These are phyloP conservation scores for Collybiopsis confluens DNA, from an alignment of 768 basidiomycete genomes.

Conservation along the genomic window DNA sequence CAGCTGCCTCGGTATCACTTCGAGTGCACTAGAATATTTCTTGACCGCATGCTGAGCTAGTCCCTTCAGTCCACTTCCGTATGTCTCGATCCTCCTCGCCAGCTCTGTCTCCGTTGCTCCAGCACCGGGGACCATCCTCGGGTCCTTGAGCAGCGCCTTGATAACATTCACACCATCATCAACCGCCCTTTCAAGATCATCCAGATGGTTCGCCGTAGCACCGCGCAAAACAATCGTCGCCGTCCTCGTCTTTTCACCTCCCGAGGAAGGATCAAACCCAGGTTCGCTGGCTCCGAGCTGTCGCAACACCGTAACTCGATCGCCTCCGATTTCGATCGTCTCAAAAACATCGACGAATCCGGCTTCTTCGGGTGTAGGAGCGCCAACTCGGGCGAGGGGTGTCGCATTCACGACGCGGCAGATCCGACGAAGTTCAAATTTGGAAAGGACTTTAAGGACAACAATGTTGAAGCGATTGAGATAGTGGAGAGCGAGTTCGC, in stretches of 20 bases:
- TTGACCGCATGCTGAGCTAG: constrained; percentile 92
- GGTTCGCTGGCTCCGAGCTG: constrained; percentile 69
- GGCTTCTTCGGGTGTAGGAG: constrained; percentile 94
- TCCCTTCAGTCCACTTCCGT: constrained; percentile 85
- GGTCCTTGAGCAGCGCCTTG: constrained; percentile 87
- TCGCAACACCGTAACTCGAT: constrained; percentile 93
- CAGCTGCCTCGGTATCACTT: constrained; percentile 87
- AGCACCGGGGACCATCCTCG: constrained; percentile 87
- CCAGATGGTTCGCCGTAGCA: constrained; percentile 89
- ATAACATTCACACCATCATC: constrained; percentile 98
- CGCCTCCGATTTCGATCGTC: constrained; percentile 93
- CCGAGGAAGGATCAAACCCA: constrained; percentile 48
- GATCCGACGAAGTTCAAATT: constrained; percentile 92
- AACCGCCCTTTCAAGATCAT: constrained; percentile 93
- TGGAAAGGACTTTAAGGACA: constrained; percentile 95
- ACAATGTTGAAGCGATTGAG: constrained; percentile 91
- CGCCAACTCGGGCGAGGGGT: constrained; percentile 92
- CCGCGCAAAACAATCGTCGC: constrained; percentile 95
- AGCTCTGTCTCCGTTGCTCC: constrained; percentile 94
- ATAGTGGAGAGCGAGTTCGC: constrained; percentile 96
- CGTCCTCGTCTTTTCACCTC: constrained; percentile 74
- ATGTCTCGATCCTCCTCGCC: constrained; percentile 76
- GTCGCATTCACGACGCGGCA: constrained; percentile 96
- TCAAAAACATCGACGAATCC: constrained; percentile 94
- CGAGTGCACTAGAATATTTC: constrained; percentile 83